These are phyloP conservation scores for Aspergillus spinulosporus DNA, from an alignment of 2,329 filamentous ascomycete species.

Conservation along the genomic window DNA sequence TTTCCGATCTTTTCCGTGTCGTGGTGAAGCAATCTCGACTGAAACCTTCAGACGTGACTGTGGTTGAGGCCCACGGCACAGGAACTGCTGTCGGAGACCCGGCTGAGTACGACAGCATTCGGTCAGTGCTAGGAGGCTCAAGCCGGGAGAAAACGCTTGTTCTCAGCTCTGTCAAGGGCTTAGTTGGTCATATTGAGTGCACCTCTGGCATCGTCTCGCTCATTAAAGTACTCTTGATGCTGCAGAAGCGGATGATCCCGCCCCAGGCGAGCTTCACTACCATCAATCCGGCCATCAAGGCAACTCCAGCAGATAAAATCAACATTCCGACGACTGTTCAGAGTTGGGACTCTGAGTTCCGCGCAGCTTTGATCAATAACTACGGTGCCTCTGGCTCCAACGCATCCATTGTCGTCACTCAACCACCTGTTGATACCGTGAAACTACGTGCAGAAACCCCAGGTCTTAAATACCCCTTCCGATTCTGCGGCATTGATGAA, in stretches of 20 bases:
- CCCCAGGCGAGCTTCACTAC: constrained; percentile 28
- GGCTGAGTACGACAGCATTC: constrained; percentile 30
- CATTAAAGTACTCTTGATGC: constrained; percentile 34
- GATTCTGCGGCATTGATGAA: too few species aligned
- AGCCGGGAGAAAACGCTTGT: constrained; percentile 16
- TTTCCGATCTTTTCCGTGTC: constrained; percentile 33
- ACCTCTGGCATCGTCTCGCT: constrained; percentile 35
- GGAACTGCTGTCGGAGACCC: constrained; percentile 36
- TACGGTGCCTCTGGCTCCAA: constrained; percentile 34
- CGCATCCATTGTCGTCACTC: constrained; percentile 30
- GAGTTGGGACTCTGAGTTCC: constrained; percentile 20
- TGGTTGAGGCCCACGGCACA: constrained; percentile 39
- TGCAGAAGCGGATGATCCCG: constrained; percentile 29
- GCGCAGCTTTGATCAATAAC: constrained; percentile 31
- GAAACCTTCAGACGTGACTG: constrained; percentile 28
- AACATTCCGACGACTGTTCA: constrained; percentile 15
- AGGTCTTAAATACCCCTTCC: too few species aligned
- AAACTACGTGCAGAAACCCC: neutral
- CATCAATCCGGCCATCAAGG: constrained; percentile 26
- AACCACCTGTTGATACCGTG: constrained; percentile 4
- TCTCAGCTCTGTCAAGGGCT: constrained; percentile 36
- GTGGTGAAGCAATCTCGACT: constrained; percentile 27
- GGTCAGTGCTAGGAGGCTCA: constrained; percentile 22
- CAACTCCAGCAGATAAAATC: constrained; percentile 18
- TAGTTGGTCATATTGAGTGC: constrained; percentile 37